Evolutionary conservation across 495 filamentous ascomycete species (phyloP).

Genomic region (Aspergillus sclerotiicarbonarius): DNA sequence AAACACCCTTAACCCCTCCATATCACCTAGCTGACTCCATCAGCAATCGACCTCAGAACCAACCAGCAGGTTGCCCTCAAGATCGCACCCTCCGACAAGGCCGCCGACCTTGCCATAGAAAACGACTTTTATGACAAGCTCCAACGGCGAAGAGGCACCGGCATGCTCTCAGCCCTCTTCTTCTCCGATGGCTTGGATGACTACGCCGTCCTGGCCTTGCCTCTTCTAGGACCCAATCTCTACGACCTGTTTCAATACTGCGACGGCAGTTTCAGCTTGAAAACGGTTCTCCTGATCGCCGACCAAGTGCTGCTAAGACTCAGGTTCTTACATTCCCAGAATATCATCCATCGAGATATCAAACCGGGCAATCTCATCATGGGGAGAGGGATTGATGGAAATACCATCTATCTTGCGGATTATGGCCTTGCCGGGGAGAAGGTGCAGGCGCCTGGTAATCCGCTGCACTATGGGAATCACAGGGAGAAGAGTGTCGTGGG

Average conservation of each 20-base stretch:
- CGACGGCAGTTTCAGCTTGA: conserved; percentile 29
- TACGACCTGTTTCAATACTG: conserved; percentile 36
- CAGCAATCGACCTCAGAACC: neutral
- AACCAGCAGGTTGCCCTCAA: neutral
- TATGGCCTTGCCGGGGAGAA: conserved; percentile 21
- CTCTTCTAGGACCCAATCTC: conserved; percentile 40
- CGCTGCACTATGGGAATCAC: neutral
- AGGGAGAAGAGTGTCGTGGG: neutral
- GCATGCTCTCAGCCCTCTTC: conserved; percentile 28
- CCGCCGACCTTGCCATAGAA: neutral
- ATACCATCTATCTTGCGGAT: conserved; percentile 31
- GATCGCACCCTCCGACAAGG: neutral
- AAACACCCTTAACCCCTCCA: neutral
- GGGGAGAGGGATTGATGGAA: conserved; percentile 29
- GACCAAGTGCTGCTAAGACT: conserved; percentile 24
- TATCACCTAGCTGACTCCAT: neutral
- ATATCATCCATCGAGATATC: conserved; percentile 34
- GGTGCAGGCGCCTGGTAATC: neutral
- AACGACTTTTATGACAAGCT: neutral
- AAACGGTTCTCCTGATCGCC: conserved; percentile 36
- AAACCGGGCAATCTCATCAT: conserved; percentile 38
- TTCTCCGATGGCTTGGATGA: conserved; percentile 28
- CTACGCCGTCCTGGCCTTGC: conserved; percentile 27
- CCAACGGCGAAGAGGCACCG: conserved; percentile 1
- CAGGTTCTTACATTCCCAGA: conserved; percentile 22